phyloP scores from a whole-genome alignment of 2,329 filamentous ascomycete genomes.

The Pseudovirgaria hyperparasitica region DNA sequence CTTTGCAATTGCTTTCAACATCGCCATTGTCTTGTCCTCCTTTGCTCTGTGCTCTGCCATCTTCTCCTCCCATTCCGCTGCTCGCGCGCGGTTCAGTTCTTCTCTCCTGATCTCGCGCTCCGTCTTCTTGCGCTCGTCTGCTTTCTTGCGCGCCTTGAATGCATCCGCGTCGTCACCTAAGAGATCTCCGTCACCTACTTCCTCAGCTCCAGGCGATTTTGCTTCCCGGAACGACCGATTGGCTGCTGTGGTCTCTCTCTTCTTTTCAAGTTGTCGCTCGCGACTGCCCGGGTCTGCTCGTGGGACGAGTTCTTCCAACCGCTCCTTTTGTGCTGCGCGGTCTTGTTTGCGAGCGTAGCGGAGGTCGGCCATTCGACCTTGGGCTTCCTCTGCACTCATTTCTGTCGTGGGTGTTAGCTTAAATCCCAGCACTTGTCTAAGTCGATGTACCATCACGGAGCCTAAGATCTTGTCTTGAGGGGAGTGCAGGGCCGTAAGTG shows the following conservation, averaged over 20 bases:
- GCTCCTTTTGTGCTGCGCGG: slow-evolving; percentile 53
- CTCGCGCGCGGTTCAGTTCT: slow-evolving; percentile 61
- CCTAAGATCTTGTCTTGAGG: slow-evolving; percentile 61
- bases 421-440: background rate
- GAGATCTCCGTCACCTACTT: slow-evolving; percentile 60
- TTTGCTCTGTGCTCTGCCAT: slow-evolving; percentile 56
- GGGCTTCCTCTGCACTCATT: slow-evolving; percentile 37
- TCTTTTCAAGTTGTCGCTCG: slow-evolving; percentile 81
- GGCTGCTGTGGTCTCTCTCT: slow-evolving; percentile 55
- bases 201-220: slow-evolving; percentile 49
- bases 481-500: slow-evolving; percentile 47
- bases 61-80: slow-evolving; percentile 69
- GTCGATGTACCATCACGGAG: slow-evolving; percentile 36
- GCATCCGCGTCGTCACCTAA: slow-evolving; percentile 61
- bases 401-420: no score
- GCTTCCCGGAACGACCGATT: slow-evolving; percentile 59
- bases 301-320: slow-evolving; percentile 68
- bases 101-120: slow-evolving; percentile 74
- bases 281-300: slow-evolving; percentile 72
- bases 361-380: slow-evolving; percentile 36
- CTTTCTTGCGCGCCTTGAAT: slow-evolving; percentile 53
- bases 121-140: slow-evolving; percentile 59
- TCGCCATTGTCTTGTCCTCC: slow-evolving; percentile 75
- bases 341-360: slow-evolving; percentile 52
- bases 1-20: slow-evolving; percentile 65